Evolutionary conservation across 768 basidiomycete genomes (phyloP), one percentile per base, ranked within the genome.

Genomic region (Pisolithus albus): DNA sequence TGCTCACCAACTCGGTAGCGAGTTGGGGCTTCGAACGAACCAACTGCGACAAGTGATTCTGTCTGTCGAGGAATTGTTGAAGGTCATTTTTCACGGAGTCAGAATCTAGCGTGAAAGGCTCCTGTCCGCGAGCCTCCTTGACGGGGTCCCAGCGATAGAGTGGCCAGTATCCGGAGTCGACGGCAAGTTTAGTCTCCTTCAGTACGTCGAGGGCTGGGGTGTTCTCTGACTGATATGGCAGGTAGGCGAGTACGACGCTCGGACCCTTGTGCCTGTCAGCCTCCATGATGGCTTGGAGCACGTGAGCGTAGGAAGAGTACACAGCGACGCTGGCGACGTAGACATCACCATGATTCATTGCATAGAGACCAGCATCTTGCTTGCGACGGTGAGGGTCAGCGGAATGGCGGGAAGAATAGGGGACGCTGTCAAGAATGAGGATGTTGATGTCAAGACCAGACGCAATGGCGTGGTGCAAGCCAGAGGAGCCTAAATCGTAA

Each of bases 131-230:
- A 23, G 68, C 70, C 61, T 93, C 90, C 66, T 88, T 87, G 60
- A 79, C 77, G 0, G 96, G 96, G 68, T 99, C 86, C 94, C 95
- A 99, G 51, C 96, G 81, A 76, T 98, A 99, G 48, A 98, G 74
- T 0, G 95, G 95, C 96, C 96, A 98, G 71, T 94, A 95, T 3
- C 95, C 95, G 9, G 88, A 80, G 60, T 97, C 94, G 38, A 98
- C 89, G 5, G 95, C 95, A 46, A 92, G 79, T 66, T 98, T 99
- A 23, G 94, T 99, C 74, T 95, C 92, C 73, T 96, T 94, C 52
- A 99, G 76, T n/a, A 98, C 73, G 32, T 94, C 84, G 34, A 99
- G 80, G 2, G 94, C 91, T 0, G 85, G 76, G 0, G 83, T 72
- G 51, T 82, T 75, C 62, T 96, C 94, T 4, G 74, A 72, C 46